Evolutionary conservation across 179 eudicot species (phyloP).

Genomic region (Nepenthes alata): DNA sequence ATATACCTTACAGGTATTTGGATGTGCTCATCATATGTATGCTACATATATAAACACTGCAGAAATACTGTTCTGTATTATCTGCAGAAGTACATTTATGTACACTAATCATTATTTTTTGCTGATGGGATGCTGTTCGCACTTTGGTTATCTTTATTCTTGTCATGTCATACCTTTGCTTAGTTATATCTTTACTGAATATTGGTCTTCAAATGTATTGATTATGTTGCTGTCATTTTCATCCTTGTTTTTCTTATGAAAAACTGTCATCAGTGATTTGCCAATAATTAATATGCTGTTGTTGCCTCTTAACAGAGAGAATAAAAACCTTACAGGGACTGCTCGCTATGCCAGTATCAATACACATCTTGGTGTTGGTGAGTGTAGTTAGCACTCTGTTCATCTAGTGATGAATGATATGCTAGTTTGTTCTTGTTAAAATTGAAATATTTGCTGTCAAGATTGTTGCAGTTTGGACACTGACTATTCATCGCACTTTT

Average conservation of each 20-base stretch:
- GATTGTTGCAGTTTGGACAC: not conserved
- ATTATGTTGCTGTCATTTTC: no score
- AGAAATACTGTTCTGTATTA: no score
- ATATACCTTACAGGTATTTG: constrained; percentile 61
- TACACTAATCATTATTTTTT: no score
- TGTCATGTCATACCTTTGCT: no score
- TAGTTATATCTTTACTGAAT: no score
- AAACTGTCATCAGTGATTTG: not conserved
- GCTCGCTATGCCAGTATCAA: constrained; percentile 62
- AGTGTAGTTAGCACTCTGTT: constrained; percentile 12
- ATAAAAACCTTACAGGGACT: constrained; percentile 57
- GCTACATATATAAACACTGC: no score
- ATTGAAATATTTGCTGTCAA: not conserved
- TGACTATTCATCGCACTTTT: no score
- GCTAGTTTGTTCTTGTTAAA: no score
- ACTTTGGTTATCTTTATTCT: no score
- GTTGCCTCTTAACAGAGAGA: constrained; percentile 30
- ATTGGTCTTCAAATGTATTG: no score
- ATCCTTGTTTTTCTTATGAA: not conserved
- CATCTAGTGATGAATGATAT: not conserved
- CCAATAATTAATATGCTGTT: not conserved
- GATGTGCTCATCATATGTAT: not conserved
- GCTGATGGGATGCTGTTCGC: no score
- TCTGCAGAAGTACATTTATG: no score
- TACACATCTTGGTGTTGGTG: constrained; percentile 58